These are phyloP conservation scores for Tieghemiomyces parasiticus DNA, from an alignment of 192 early-diverging fungal species.

Conservation along the genomic window DNA sequence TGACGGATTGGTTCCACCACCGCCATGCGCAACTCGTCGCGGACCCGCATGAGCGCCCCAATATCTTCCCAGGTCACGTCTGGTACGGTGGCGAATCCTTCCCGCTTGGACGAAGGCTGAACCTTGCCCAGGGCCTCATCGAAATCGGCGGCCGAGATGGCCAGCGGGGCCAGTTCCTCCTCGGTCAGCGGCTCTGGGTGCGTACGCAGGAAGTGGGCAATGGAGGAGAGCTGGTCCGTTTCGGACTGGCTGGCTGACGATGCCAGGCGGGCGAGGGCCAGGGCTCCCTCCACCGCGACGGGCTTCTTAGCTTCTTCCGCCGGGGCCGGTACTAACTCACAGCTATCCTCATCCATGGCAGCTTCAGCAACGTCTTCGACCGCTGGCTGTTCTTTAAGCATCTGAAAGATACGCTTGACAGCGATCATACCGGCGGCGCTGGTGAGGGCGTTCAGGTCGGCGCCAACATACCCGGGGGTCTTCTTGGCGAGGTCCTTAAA, in stretches of 20 bases:
- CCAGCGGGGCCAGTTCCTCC: slow-evolving; percentile 66
- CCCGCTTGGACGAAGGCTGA: slow-evolving; percentile 92
- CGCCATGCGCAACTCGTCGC: slow-evolving; percentile 88
- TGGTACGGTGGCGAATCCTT: slow-evolving; percentile 96
- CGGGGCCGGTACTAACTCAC: background rate
- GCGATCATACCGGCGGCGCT: slow-evolving; percentile 85
- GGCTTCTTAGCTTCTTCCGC: background rate
- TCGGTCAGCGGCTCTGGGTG: slow-evolving; percentile 59
- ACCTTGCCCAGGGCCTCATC: slow-evolving; percentile 71
- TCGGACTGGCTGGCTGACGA: too few relatives aligned
- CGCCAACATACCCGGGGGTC: slow-evolving; percentile 97
- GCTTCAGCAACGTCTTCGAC: background rate
- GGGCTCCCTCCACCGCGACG: too few relatives aligned
- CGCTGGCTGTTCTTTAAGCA: slow-evolving; percentile 13
- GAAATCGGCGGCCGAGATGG: slow-evolving; percentile 79
- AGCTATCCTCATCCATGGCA: background rate
- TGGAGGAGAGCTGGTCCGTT: slow-evolving; percentile 37
- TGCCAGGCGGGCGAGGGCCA: too few relatives aligned
- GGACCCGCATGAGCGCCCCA: slow-evolving; percentile 70
- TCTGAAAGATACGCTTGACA: slow-evolving; percentile 53
- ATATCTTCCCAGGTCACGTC: slow-evolving; percentile 94
- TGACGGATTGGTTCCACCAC: slow-evolving; percentile 91
- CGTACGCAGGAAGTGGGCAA: slow-evolving; percentile 53
- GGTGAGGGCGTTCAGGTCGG: slow-evolving; percentile 84
- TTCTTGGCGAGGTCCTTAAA: slow-evolving; percentile 64